phyloP scores from a whole-genome alignment of 2,329 filamentous ascomycete genomes.

The Cladosporium sp. region DNA sequence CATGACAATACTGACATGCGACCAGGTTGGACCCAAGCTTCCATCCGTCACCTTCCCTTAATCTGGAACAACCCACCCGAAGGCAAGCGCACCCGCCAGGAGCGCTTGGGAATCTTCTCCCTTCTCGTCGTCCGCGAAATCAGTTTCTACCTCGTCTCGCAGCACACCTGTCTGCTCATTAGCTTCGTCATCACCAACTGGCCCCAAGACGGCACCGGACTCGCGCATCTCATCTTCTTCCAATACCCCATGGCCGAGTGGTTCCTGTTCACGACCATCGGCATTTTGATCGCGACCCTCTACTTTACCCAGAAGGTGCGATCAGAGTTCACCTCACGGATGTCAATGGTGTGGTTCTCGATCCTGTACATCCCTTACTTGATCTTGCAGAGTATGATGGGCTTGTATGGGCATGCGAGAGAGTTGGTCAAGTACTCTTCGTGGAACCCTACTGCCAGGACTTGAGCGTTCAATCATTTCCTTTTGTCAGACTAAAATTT shows the following conservation, averaged over 20 bases:
- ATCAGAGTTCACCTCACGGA: constrained; percentile 48
- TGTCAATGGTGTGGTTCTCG: constrained; percentile 48
- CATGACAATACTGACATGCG: not conserved
- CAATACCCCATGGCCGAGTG: constrained; percentile 52
- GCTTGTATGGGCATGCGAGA: constrained; percentile 51
- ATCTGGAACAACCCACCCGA: constrained; percentile 46
- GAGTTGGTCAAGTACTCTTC: constrained; percentile 50
- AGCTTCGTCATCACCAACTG: constrained; percentile 51
- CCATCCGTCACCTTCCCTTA: constrained; percentile 46
- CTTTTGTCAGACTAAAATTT: too few species aligned
- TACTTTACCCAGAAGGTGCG: constrained; percentile 51
- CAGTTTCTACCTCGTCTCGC: constrained; percentile 53
- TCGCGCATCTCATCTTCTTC: constrained; percentile 50
- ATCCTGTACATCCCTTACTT: constrained; percentile 49
- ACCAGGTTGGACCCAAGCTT: constrained; percentile 53
- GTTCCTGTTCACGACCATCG: constrained; percentile 43
- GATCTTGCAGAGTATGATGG: constrained; percentile 48
- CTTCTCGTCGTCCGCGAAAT: constrained; percentile 50
- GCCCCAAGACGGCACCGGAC: constrained; percentile 41
- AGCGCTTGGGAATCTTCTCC: constrained; percentile 50
- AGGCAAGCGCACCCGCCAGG: constrained; percentile 41
- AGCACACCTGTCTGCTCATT: constrained; percentile 51
- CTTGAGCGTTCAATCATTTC: constrained; percentile 10
- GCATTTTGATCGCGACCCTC: constrained; percentile 49
- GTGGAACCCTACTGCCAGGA: constrained; percentile 52